phyloP scores from a whole-genome alignment of 2,329 filamentous ascomycete genomes.

The Fusarium goolgardi region DNA sequence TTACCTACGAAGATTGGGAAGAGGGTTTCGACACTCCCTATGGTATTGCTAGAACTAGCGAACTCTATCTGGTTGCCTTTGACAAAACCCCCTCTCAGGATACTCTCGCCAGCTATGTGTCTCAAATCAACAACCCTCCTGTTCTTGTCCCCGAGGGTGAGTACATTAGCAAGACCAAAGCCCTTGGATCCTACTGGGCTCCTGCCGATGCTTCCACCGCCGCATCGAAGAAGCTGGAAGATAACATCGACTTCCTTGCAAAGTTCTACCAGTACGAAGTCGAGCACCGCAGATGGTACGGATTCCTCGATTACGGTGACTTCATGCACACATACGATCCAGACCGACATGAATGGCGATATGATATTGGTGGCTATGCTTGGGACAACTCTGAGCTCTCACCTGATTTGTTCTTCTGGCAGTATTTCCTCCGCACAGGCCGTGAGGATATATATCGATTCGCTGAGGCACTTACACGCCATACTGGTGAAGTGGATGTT shows the following conservation, averaged over 20 bases:
- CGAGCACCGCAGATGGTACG: conserved; percentile 70
- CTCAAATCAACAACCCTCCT: conserved; percentile 63
- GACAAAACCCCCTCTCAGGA: conserved; percentile 63
- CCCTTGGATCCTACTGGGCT: conserved; percentile 67
- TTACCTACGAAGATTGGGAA: conserved; percentile 74
- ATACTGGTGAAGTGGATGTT: conserved; percentile 70
- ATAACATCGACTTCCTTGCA: conserved; percentile 66
- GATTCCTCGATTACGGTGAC: conserved; percentile 72
- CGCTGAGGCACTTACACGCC: conserved; percentile 68
- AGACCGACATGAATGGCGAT: conserved; percentile 70
- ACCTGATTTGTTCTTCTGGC: conserved; percentile 72
- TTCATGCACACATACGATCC: conserved; percentile 71
- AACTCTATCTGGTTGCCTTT: conserved; percentile 66
- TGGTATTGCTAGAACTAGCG: conserved; percentile 68
- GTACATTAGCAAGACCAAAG: conserved; percentile 63
- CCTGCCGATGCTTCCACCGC: conserved; percentile 50
- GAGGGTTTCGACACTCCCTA: conserved; percentile 65
- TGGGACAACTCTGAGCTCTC: conserved; percentile 75
- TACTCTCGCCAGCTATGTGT: conserved; percentile 57
- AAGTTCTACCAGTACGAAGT: conserved; percentile 67
- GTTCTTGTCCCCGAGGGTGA: conserved; percentile 60
- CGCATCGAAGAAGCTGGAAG: conserved; percentile 56
- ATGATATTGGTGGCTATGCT: conserved; percentile 71
- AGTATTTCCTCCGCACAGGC: conserved; percentile 70
- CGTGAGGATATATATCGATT: conserved; percentile 67